Evolutionary conservation across 192 early-diverging fungal species (phyloP).

Genomic region (Funneliformis geosporum): DNA sequence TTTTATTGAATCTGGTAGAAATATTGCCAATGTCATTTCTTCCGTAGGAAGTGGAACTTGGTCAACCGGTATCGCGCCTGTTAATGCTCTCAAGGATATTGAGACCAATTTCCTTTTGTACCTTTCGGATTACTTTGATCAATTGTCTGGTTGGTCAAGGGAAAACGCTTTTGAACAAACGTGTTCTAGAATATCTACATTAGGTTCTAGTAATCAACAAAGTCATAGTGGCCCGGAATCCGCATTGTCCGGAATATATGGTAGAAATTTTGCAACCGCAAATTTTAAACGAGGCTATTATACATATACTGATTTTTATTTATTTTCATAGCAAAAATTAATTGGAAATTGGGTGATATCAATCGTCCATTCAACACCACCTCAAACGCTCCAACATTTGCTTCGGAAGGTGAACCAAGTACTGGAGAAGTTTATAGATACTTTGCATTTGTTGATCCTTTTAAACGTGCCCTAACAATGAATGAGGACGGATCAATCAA

Average conservation of each 20-base stretch:
- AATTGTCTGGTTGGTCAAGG: slow-evolving; percentile 16
- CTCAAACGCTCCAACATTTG: background rate
- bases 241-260: slow-evolving; percentile 4
- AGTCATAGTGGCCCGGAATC: background rate
- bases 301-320: background rate
- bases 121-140: slow-evolving; percentile 13
- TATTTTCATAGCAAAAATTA: background rate
- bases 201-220: background rate
- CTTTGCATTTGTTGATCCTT: slow-evolving; percentile 12
- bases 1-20: background rate
- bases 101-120: background rate
- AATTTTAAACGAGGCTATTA: background rate
- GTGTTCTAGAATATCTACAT: background rate
- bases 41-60: background rate
- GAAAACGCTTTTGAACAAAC: background rate
- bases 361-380: background rate
- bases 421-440: slow-evolving; percentile 7
- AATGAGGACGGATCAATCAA: background rate
- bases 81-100: background rate
- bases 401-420: background rate
- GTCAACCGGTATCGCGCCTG: background rate
- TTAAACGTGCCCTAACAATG: background rate
- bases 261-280: background rate
- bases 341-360: background rate
- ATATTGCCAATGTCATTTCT: background rate